A percentile compares a stretch with the other conserved stretches of the same genome.
Evolutionary conservation across 75 land plant genomes (phyloP).

Genomic region (Azolla pinnata): DNA sequence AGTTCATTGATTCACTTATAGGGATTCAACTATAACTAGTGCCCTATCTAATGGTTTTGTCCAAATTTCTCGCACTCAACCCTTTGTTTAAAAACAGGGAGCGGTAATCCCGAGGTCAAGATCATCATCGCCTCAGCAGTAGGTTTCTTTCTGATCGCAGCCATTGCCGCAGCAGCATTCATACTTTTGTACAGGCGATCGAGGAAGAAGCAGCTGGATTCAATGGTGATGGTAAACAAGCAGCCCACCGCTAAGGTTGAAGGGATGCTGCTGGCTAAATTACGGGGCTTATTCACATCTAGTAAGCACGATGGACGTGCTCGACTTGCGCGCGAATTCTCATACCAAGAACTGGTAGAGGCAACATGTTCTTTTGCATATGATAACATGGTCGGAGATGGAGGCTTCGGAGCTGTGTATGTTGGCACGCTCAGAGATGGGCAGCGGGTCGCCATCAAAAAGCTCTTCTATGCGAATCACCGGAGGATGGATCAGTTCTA

Average conservation of each 20-base stretch:
- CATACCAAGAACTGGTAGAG: conserved; percentile 10
- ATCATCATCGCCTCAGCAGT: no score
- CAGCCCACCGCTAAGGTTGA: neutral
- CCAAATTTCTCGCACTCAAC: no score
- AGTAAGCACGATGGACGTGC: neutral
- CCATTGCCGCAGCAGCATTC: neutral
- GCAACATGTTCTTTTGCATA: conserved; percentile 8
- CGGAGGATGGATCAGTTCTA: conserved; percentile 39
- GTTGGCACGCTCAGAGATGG: conserved; percentile 45
- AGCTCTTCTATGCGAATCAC: conserved; percentile 37
- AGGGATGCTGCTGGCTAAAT: neutral
- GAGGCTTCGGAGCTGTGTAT: conserved; percentile 64
- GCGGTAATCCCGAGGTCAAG: no score
- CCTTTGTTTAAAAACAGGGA: no score
- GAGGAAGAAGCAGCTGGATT: neutral
- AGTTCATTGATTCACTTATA: no score
- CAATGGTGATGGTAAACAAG: neutral
- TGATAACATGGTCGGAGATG: conserved; percentile 37
- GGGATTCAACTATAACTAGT: no score
- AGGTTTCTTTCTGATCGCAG: no score
- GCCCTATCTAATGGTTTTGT: no score
- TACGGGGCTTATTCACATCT: neutral
- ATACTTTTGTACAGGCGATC: neutral
- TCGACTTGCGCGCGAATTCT: conserved; percentile 2
- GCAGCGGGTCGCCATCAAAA: conserved; percentile 51